These are phyloP conservation scores for maize (Zea mays) DNA, from an alignment of 176 grass and related monocot genomes.

Conservation along the genomic window Zm-B73-REFERENCE-NAM-5.0 NC_050105.1:82992001-82992500, in stretches of 20 bases:
- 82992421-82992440: not conserved
- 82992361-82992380: not conserved
- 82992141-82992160: too few species aligned
- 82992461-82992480: too few species aligned
- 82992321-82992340: constrained; percentile 23
- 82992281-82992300: constrained; percentile 31
- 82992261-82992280: constrained; percentile 42
- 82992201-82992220: not conserved
- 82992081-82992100: too few species aligned
- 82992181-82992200: not conserved
- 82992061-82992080: too few species aligned
- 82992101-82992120: too few species aligned
- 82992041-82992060: too few species aligned
- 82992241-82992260: constrained; percentile 48
- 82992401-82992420: not conserved
- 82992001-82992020: too few species aligned
- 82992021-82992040: too few species aligned
- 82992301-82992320: not conserved
- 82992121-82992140: too few species aligned
- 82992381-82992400: not conserved
- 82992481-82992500: too few species aligned
- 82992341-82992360: not conserved
- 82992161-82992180: too few species aligned
- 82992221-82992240: constrained; percentile 27
- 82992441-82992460: too few species aligned